Evolutionary conservation across 805 yeast species (phyloP).

Genomic region (Wickerhamiella australiensis): DNA sequence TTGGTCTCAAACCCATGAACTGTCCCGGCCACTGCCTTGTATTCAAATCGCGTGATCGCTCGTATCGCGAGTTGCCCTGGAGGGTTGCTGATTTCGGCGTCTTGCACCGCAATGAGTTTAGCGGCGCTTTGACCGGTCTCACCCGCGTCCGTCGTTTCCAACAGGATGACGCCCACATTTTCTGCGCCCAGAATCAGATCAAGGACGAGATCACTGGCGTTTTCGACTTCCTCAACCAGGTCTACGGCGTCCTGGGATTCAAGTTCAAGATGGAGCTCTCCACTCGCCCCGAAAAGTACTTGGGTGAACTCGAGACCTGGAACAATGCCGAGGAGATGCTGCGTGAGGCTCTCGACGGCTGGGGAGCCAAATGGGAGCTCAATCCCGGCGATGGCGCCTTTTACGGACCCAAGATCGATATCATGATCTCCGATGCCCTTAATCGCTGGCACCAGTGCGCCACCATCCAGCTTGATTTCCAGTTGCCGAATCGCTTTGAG

Average conservation of each 20-base stretch:
- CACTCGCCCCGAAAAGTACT: constrained; percentile 92
- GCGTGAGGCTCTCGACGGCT: constrained; percentile 66
- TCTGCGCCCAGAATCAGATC: constrained; percentile 88
- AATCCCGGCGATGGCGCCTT: constrained; percentile 96
- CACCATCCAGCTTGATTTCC: constrained; percentile 97
- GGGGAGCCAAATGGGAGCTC: constrained; percentile 87
- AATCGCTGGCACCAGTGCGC: constrained; percentile 99
- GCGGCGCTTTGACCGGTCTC: constrained; percentile 88
- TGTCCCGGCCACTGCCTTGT: constrained; percentile 94
- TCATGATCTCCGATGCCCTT: constrained; percentile 87
- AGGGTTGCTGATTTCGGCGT: constrained; percentile 98
- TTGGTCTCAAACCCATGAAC: constrained; percentile 93
- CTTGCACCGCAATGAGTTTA: constrained; percentile 88
- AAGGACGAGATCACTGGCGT: constrained; percentile 71
- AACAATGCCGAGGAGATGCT: constrained; percentile 76
- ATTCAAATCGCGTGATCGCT: constrained; percentile 85
- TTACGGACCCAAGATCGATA: constrained; percentile 97
- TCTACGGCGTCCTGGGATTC: constrained; percentile 87
- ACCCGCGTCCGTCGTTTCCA: constrained; percentile 98
- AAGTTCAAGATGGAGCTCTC: constrained; percentile 94
- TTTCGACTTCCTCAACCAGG: constrained; percentile 71
- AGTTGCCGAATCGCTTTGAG: constrained; percentile 87
- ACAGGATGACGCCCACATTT: constrained; percentile 97
- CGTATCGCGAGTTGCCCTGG: constrained; percentile 95
- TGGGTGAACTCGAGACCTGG: constrained; percentile 94